A percentile compares a stretch with the other conserved stretches of the same genome.
Conservation (phyloP, 352 stramenopile species). For the Globisporangium spinosum region DNA sequence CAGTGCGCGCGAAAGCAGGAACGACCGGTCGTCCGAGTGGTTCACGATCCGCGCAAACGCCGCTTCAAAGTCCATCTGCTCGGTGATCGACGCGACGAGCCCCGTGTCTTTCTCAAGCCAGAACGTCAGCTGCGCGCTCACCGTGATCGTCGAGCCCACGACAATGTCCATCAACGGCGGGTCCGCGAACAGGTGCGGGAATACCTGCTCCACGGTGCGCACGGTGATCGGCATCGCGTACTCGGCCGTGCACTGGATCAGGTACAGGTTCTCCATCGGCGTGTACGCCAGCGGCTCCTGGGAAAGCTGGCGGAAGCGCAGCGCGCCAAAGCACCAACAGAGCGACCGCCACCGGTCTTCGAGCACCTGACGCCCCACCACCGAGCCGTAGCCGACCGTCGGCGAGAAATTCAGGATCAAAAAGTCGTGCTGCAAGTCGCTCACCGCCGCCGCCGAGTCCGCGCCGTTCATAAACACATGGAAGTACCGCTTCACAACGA, state of each 20-base stretch:
- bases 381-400: conserved; percentile 13
- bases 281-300: conserved; percentile 9
- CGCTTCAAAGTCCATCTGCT: conserved; percentile 15
- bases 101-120: conserved; percentile 16
- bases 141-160: conserved; percentile 2
- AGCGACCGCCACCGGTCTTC: conserved; percentile 14
- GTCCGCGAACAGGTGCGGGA: conserved; percentile 7
- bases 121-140: conserved; percentile 7
- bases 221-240: conserved; percentile 13
- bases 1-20: conserved; percentile 11
- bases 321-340: conserved; percentile 11
- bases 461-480: conserved; percentile 1
- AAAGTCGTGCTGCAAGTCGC: conserved; percentile 4
- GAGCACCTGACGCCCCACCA: not conserved
- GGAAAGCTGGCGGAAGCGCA: conserved; percentile 8
- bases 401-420: conserved; percentile 5
- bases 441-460: conserved; percentile 2
- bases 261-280: conserved; percentile 10
- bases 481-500: conserved; percentile 13
- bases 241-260: conserved; percentile 12
- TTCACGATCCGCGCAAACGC: conserved; percentile 13
- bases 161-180: conserved; percentile 3
- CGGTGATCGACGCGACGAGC: conserved; percentile 10
- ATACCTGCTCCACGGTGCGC: conserved; percentile 9
- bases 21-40: conserved; percentile 11